A percentile compares a stretch with the other conserved stretches of the same genome.
phyloP scores from a whole-genome alignment of 2,329 filamentous ascomycete species.

The Clarireedia homoeocarpa region DNA sequence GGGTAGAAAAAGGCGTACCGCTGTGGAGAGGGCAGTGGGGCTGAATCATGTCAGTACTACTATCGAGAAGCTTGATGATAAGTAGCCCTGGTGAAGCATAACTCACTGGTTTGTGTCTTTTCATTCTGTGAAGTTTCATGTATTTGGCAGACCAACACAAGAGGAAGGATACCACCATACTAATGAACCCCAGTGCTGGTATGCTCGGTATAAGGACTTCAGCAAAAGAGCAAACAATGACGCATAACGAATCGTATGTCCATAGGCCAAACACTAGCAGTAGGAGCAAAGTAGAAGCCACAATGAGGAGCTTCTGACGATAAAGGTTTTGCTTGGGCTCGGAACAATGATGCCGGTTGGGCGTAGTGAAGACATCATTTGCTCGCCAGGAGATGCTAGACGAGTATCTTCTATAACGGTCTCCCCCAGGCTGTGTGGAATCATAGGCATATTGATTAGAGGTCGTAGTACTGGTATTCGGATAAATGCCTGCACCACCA shows the following conservation, averaged over 20 bases:
- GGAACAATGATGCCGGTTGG: neutral
- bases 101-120: neutral
- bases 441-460: constrained; percentile 7
- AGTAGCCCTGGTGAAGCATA: neutral
- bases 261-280: constrained; percentile 8
- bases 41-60: neutral
- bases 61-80: neutral
- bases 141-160: constrained; percentile 17
- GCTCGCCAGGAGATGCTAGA: neutral
- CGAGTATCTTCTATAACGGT: constrained; percentile 2
- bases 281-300: constrained; percentile 3
- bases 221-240: neutral
- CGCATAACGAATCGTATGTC: constrained; percentile 9
- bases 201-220: constrained; percentile 7
- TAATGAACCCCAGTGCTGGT: constrained; percentile 19
- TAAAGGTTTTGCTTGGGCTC: neutral
- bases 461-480: neutral
- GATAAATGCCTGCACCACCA: neutral
- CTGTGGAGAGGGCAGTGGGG: neutral
- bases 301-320: neutral
- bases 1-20: neutral
- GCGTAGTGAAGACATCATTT: neutral
- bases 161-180: constrained; percentile 16
- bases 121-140: neutral
- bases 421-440: constrained; percentile 11